Base-by-base conservation (phyloP, 495 filamentous ascomycete species). In the Chaetomium fimeti region DNA sequence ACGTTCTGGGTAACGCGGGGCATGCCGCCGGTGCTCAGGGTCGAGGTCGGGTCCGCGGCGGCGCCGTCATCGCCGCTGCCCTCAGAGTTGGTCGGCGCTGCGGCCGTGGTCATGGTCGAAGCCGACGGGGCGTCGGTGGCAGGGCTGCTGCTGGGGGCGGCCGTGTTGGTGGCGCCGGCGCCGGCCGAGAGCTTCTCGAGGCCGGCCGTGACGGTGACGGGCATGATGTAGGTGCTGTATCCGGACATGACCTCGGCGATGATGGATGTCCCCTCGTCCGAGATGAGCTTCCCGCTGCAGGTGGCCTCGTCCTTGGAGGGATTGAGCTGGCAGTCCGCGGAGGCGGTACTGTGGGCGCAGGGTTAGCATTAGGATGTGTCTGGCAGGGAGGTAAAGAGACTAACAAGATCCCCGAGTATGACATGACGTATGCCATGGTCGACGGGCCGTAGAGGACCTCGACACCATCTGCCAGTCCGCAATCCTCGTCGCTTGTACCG, bases 1-100 rank as follows among this genome's bases (percentile, higher is more conserved):
- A 68, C 71, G 40, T 75, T 75, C 69, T 62, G 72, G 61, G 75
- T 74, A n/a, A 74, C 71, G 54, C 68, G 56, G 5, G 77, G 72
- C 12, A 74, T 69, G 18, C 71, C 77, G 7, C 67, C 72, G 1
- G 72, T 73, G 62, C 68, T 75, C 27, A 71, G 62, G 29, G 69
- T 69, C 20, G 67, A 53, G 13, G 47, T 52, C n/a, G 59, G 18
- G 22, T 20, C 40, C 28, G 27, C 64, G 28, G 51, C 28, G 1
- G 27, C n/a, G 15, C 62, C 60, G 22, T 57, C 55, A n/a, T 66
- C 68, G 5, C 63, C 43, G 47, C 64, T 47, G n/a, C 42, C 12
- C 47, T 11, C 6, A 20, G 63, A 61, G 20, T 60, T 64, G 0
- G 74, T 71, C 8, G 70, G 57, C 54, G 66, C 64, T n/a, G 68